Evolutionary conservation across 1,284 basidiomycete genomes (phyloP).

Genomic region (Anthracocystis walkeri): DNA sequence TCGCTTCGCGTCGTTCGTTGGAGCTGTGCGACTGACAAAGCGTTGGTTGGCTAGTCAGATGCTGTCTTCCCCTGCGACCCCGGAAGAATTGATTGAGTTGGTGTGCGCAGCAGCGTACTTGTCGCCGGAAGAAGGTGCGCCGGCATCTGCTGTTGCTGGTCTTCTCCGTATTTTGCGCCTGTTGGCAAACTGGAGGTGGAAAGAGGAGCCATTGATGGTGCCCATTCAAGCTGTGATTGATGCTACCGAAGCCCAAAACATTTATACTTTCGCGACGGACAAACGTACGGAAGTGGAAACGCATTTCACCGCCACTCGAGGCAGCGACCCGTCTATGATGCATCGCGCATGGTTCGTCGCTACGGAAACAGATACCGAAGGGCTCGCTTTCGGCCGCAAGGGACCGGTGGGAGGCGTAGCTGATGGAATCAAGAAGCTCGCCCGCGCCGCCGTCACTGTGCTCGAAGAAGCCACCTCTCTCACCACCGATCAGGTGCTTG

Average conservation of each 20-base stretch:
- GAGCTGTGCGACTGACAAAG: slow-evolving; percentile 87
- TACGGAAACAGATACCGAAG: slow-evolving; percentile 83
- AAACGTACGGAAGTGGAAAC: slow-evolving; percentile 76
- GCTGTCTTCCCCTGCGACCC: slow-evolving; percentile 79
- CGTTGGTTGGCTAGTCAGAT: slow-evolving; percentile 93
- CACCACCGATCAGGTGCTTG: slow-evolving; percentile 71
- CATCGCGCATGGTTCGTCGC: slow-evolving; percentile 81
- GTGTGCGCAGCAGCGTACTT: slow-evolving; percentile 78
- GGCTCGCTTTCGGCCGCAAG: slow-evolving; percentile 78
- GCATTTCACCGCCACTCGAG: slow-evolving; percentile 70
- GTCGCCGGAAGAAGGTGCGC: slow-evolving; percentile 67
- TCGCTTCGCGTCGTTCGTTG: slow-evolving; percentile 81
- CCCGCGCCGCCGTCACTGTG: slow-evolving; percentile 42
- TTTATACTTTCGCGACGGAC: slow-evolving; percentile 70
- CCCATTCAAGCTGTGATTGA: slow-evolving; percentile 69
- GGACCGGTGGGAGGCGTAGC: slow-evolving; percentile 56
- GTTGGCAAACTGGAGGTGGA: slow-evolving; percentile 84
- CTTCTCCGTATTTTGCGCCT: slow-evolving; percentile 82
- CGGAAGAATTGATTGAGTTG: slow-evolving; percentile 84
- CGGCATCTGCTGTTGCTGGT: slow-evolving; percentile 75
- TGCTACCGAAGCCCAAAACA: slow-evolving; percentile 51
- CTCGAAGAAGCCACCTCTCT: slow-evolving; percentile 57
- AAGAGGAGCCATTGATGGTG: slow-evolving; percentile 72
- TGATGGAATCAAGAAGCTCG: slow-evolving; percentile 58
- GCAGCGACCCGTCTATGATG: slow-evolving; percentile 61